Evolutionary conservation across 345 rosid genomes (phyloP), one percentile per base, ranked within the genome.

Genomic region (Eucalyptus shirleyi): DNA sequence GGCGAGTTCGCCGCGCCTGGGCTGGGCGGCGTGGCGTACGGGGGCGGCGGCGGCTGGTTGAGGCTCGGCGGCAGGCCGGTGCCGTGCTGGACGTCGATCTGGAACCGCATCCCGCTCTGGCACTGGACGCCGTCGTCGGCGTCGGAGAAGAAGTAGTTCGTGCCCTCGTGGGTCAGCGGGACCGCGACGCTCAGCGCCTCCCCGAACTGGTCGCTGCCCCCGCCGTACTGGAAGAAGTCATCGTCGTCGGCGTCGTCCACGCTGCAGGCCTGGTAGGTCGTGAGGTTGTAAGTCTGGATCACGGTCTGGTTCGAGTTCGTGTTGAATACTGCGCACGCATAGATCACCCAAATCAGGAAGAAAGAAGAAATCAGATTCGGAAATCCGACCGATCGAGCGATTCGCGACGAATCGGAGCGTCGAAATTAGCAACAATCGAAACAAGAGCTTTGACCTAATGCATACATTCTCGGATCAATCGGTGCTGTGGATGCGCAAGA

Each of bases 11-110:
- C 87, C 12, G 89, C 50, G 59, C 88, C 95, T 1, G 92, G 69
- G 14, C 94, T 91, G 5, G 95, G 95, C 30, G 96, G 94, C 89
- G 90, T 92, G 15, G 86, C 87, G 90, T 93, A 93, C 6, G 96
- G 94, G 13, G 96, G 96, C 12, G 96, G 96, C 23, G 96, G 98
- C 32, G 96, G 98, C 90, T 95, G 96, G 87, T 89, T 96, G 67
- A 96, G 96, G 90, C 93, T 92, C 34, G 96, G 95, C 30, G 96
- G 98, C 91, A 94, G 90, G 86, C 96, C 98, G 81, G 90, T 91
- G 88, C 96, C 96, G 80, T 65, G 96, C 50, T 89, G 90, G 88
- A 94, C 96, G 45, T 87, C 85, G 94, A 95, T 94, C 92, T 91
- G 90, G 91, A 94, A 96, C 69, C 95, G 94, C 95, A 96, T 88